Percentiles rank a stretch among this genome's conserved stretches.
These are phyloP conservation scores for Hypomyces perniciosus DNA, from an alignment of 2,329 filamentous ascomycete genomes.

Conservation along the genomic window DNA sequence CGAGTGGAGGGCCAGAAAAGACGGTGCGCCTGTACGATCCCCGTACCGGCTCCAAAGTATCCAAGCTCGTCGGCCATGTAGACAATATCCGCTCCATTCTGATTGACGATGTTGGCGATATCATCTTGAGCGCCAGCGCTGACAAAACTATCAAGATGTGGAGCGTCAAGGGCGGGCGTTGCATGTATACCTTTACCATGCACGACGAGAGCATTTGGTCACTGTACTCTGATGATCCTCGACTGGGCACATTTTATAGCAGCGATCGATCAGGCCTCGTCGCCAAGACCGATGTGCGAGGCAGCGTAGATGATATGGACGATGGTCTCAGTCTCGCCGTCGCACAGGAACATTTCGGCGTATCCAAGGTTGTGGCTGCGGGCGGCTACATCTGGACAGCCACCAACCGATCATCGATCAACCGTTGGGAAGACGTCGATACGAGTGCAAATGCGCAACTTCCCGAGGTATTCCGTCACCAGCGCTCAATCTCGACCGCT, in stretches of 20 bases:
- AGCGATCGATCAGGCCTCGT: conserved; percentile 86
- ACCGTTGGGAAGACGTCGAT: conserved; percentile 83
- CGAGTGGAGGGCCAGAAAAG: conserved; percentile 89
- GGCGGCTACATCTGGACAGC: conserved; percentile 84
- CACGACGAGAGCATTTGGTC: conserved; percentile 98
- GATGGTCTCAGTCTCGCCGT: conserved; percentile 87
- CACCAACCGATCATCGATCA: conserved; percentile 84
- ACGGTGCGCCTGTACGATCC: conserved; percentile 90
- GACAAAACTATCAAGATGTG: conserved; percentile 98
- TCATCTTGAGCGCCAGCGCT: conserved; percentile 87
- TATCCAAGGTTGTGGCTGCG: conserved; percentile 61
- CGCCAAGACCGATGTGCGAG: conserved; percentile 90
- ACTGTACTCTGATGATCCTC: conserved; percentile 79
- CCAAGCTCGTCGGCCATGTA: conserved; percentile 94
- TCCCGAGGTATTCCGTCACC: conserved; percentile 47
- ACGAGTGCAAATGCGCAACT: conserved; percentile 66
- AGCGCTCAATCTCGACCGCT: conserved; percentile 41
- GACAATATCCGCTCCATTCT: conserved; percentile 90
- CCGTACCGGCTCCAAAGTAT: conserved; percentile 80
- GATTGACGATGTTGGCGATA: conserved; percentile 82
- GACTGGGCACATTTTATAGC: conserved; percentile 87
- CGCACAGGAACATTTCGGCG: conserved; percentile 83
- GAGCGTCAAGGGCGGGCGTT: conserved; percentile 90
- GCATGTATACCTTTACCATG: conserved; percentile 98
- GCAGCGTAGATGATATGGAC: conserved; percentile 61